These are phyloP conservation scores for Verticillium dahliae DNA, from an alignment of 2,329 filamentous ascomycete genomes.

Conservation along the genomic window DNA sequence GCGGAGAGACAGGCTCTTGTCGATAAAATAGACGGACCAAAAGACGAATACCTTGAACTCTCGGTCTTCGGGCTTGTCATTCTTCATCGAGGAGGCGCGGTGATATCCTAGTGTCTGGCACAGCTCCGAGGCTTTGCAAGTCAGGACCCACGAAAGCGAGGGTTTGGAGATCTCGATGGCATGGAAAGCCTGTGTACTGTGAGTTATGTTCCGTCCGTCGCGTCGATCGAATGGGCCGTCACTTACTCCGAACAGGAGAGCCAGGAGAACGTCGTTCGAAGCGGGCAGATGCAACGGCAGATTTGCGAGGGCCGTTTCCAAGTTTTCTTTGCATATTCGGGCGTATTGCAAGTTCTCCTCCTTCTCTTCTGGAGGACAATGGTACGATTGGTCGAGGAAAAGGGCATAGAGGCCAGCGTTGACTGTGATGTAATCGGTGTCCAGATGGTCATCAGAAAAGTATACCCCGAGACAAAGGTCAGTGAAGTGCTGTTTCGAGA, in stretches of 20 bases:
- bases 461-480: constrained; percentile 25
- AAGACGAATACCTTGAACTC: constrained; percentile 38
- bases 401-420: constrained; percentile 24
- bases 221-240: neutral
- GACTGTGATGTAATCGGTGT: constrained; percentile 25
- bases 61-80: constrained; percentile 17
- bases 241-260: constrained; percentile 15
- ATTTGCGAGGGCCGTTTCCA: constrained; percentile 23
- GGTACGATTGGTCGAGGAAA: constrained; percentile 16
- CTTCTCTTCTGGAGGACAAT: constrained; percentile 8
- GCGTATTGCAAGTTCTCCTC: constrained; percentile 17
- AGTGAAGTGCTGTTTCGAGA: constrained; percentile 20
- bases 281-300: constrained; percentile 23
- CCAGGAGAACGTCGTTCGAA: constrained; percentile 17
- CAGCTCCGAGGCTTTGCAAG: constrained; percentile 23
- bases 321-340: constrained; percentile 18
- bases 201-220: neutral
- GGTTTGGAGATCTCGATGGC: constrained; percentile 24
- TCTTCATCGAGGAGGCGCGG: constrained; percentile 17
- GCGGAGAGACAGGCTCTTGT: constrained; percentile 48
- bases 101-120: constrained; percentile 24
- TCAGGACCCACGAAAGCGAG: constrained; percentile 21
- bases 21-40: constrained; percentile 50
- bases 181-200: constrained; percentile 18
- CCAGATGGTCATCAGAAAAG: constrained; percentile 22